Conservation (phyloP, 768 basidiomycete genomes). For the Mycena metata region DNA sequence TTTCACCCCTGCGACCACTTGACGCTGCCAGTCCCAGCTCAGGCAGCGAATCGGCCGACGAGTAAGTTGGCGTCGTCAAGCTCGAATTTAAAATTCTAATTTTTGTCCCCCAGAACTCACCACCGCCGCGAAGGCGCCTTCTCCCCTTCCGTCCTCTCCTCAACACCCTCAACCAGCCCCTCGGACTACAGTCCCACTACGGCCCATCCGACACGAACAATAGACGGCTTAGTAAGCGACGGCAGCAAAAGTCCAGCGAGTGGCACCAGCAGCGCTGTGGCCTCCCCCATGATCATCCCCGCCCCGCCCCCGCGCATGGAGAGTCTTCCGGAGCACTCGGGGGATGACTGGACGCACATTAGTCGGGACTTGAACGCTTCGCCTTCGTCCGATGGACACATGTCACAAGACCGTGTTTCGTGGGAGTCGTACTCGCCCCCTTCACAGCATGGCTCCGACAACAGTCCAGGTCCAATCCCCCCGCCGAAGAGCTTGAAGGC, state of each 20-base stretch:
- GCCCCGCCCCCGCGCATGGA: slow-evolving; percentile 51
- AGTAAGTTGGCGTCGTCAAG: slow-evolving; percentile 9
- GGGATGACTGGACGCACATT: slow-evolving; percentile 40
- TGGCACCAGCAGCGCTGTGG: slow-evolving; percentile 34
- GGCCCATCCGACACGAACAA: slow-evolving; percentile 21
- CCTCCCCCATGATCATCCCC: slow-evolving; percentile 55
- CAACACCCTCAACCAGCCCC: slow-evolving; percentile 41
- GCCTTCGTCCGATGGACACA: slow-evolving; percentile 33
- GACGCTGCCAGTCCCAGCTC: slow-evolving; percentile 16
- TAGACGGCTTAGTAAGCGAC: slow-evolving; percentile 27
- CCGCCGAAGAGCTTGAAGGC: slow-evolving; percentile 65
- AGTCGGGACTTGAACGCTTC: slow-evolving; percentile 35
- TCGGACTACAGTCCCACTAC: slow-evolving; percentile 34
- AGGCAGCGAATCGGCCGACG: slow-evolving; percentile 25
- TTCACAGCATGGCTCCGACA: slow-evolving; percentile 36
- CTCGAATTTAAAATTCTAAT: slow-evolving; percentile 25
- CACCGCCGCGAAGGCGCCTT: slow-evolving; percentile 79
- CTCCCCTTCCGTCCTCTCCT: slow-evolving; percentile 58
- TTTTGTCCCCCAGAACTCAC: slow-evolving; percentile 42
- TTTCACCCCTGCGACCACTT: slow-evolving; percentile 27
- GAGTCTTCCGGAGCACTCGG: slow-evolving; percentile 37
- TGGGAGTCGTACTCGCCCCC: slow-evolving; percentile 39
- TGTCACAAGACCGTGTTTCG: slow-evolving; percentile 37
- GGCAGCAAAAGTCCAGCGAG: slow-evolving; percentile 34
- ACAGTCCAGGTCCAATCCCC: slow-evolving; percentile 53